Evolutionary conservation across 2,329 filamentous ascomycete species (phyloP), one percentile per base, ranked within the genome.

Genomic region (Metarhizium guizhouense): DNA sequence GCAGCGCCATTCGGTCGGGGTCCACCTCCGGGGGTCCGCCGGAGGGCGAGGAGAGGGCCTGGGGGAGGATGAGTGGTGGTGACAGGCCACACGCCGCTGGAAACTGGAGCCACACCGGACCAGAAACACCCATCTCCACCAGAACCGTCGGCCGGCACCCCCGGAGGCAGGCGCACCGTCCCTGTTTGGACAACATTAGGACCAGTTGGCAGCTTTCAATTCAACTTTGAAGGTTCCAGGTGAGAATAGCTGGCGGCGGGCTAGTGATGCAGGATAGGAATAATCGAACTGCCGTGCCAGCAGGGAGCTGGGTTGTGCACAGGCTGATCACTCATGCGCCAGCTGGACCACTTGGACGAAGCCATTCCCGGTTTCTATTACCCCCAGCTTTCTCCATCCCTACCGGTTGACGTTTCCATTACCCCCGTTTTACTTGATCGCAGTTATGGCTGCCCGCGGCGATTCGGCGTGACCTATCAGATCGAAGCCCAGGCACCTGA

Each of bases 361-460:
- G 45, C 29, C n/a, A 56, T 47, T 51, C 47, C 51, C 34, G 52
- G 54, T 70, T 70, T 70, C 63, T 59, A 70, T 70, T 70, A 70
- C 68, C 67, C 67, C 67, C 67, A 69, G 65, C 56, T 69, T 70
- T 64, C 62, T 61, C 60, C 58, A 54, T 57, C 54, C 45, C 20
- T 13, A 30, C 45, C 45, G 30, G 42, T 48, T 56, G 56, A 56
- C 55, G 62, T 68, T 68, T 68, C 61, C 51, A 67, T 69, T 71
- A 71, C 68, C 67, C 67, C 67, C 67, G 63, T 63, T 65, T 71
- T 72, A 72, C 70, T 65, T 71, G 65, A 70, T 71, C 16, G 43
- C n/a, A 48, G 51, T 38, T 43, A 42, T 13, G 32, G 30, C 32
- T 25, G 47, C 16, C 51, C 16, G 30, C 13, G 13, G 13, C 36